These are phyloP conservation scores for Globisporangium echinulatum DNA, from an alignment of 352 stramenopile species.

Conservation along the genomic window DNA sequence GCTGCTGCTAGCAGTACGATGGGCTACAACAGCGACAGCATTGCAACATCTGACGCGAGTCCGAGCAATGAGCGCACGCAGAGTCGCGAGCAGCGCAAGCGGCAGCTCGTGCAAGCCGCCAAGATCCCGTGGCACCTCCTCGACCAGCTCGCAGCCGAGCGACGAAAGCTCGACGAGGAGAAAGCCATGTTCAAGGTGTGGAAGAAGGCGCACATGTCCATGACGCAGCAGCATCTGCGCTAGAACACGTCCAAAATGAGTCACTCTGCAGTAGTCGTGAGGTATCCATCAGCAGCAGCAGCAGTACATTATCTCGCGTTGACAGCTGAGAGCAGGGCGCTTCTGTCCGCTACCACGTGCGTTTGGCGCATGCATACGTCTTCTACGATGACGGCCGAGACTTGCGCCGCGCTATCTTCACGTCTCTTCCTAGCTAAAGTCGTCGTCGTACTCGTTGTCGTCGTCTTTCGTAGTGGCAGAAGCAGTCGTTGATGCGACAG, in stretches of 20 bases:
- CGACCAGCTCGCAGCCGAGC: conserved; percentile 49
- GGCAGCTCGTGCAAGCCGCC: conserved; percentile 26
- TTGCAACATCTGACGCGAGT: too few relatives aligned
- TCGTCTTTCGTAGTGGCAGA: conserved; percentile 10
- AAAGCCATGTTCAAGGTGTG: conserved; percentile 56
- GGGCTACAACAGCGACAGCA: neutral
- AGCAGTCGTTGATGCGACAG: neutral
- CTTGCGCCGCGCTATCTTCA: conserved; percentile 10
- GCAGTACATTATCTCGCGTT: too few relatives aligned
- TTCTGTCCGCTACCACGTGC: too few relatives aligned
- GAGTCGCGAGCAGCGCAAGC: conserved; percentile 25
- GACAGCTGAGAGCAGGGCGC: too few relatives aligned
- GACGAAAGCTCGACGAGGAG: conserved; percentile 39
- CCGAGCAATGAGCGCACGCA: neutral
- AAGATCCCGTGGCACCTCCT: conserved; percentile 69
- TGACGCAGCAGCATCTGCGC: neutral
- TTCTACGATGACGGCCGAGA: neutral
- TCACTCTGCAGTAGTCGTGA: neutral
- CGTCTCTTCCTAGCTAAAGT: conserved; percentile 20
- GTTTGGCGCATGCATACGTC: too few relatives aligned
- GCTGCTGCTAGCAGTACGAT: neutral
- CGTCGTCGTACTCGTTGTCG: conserved; percentile 42
- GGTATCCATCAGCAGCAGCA: too few relatives aligned
- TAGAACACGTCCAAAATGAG: neutral
- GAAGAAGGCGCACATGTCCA: conserved; percentile 18